Base-by-base conservation (phyloP, 208 protist genomes). In the Trypanosoma grayi region DNA sequence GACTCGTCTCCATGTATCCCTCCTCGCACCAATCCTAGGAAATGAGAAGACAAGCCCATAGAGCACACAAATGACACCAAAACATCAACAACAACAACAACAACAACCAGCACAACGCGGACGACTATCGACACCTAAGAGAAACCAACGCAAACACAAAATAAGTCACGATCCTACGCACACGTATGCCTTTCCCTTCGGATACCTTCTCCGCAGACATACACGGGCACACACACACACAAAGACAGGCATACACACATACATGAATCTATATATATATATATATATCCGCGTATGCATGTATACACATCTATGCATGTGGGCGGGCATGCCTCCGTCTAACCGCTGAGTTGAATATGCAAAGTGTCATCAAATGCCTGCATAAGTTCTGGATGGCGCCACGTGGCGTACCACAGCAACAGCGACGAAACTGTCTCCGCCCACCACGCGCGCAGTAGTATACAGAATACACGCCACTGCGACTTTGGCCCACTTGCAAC, bases 361-460 rank as follows among this genome's bases (percentile, higher is more conserved):
- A 60, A 13, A 55, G 48, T 67, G 25, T 60, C 64, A 48, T 89
- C 75, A 22, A 91, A 50, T 6, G 70, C 33, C 10, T 78, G 72
- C 25, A 64, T 60, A 34, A 91, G 52, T 60, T 91, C 75, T 18
- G 87, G 87, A 66, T 90, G 52, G 5, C 62, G 24, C 79, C 78
- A 89, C 52, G 73, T 76, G n/a, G 75, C 69, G 20, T 88, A 66
- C 18, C 54, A 31, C 46, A 94, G 25, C 45, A 83, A 59, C 9
- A 86, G n/a, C 13, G 73, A 47, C 27, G 82, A 79, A 67, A 81
- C 66, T 46, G 59, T 62, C 70, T 91, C 82, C 14, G 62, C 37
- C 39, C 78, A 60, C 78, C 83, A 91, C 20, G 83, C 81, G 56
- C 74, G 66, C 13, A 78, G 37, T 37, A 86, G 59, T 36, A 87